Evolutionary conservation across 1,139 yeast species (phyloP), one percentile per base, ranked within the genome.

Genomic region (Yamadazyma mexicana): DNA sequence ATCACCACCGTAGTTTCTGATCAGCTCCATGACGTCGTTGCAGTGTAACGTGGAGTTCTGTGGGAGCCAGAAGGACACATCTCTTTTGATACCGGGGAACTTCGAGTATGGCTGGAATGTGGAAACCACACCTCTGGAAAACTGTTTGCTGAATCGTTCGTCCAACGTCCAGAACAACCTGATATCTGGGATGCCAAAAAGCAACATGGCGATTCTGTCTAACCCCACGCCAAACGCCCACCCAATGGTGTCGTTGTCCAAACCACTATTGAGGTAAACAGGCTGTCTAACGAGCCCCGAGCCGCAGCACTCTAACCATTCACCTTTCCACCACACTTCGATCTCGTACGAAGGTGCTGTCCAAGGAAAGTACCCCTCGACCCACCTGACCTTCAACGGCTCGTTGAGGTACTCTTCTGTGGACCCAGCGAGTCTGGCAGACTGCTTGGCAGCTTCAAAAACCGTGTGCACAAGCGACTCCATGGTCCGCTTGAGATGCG

Each of bases 221-320:
- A 92, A 70, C 0, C 99, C 99, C 40, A 94, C 74, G 8, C 99
- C 99, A 65, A 94, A 92, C 0, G 98, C 99, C 98, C 98, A 92
- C 6, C 96, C 95, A 22, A 71, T 46, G 40, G 88, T 78, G 20
- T 83, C 77, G 40, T 78, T 73, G 11, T 72, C 62, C 37, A 84
- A 69, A 0, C 87, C 94, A 1, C 97, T 77, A 49, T 83, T 85
- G 26, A 78, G 66, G 35, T 89, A 68, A 1, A 92, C 95, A 37
- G 80, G 80, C 51, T 88, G 87, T 52, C 80, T 81, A 3, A 89
- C 96, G 35, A 92, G 75, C 18, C 99, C 99, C 62, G 96, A 87
- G 1, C 99, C 99, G 57, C 96, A 88, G 61, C 96, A 83, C 65
- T 92, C 99, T 31, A 92, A 72, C 98, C 98, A 94, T 51, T 91